Conservation (phyloP, 2,329 filamentous ascomycete species). For the Thelonectria rubi region DNA sequence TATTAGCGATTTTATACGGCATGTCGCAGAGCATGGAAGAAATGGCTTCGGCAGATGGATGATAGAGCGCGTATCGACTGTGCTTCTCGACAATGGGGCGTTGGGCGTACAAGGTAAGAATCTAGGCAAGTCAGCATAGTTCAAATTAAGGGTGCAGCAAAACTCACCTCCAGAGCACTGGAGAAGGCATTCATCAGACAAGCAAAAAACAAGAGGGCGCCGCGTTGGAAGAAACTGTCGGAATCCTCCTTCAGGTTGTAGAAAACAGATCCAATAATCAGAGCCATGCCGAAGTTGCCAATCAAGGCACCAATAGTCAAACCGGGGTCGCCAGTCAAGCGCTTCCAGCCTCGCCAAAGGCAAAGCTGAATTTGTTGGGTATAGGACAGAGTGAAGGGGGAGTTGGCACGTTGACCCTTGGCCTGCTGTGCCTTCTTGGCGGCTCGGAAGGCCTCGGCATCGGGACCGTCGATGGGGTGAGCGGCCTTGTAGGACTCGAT, state of each 20-base stretch:
- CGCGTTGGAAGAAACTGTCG: conserved; percentile 79
- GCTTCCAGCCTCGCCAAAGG: conserved; percentile 80
- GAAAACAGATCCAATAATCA: conserved; percentile 84
- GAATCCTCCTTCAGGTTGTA: conserved; percentile 76
- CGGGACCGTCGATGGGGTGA: conserved; percentile 64
- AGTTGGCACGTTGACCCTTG: conserved; percentile 69
- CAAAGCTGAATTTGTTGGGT: conserved; percentile 80
- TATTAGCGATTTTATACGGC: conserved; percentile 79
- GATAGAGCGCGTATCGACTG: conserved; percentile 84
- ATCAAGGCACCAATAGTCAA: conserved; percentile 74
- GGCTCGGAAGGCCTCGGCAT: conserved; percentile 66
- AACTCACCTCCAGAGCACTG: conserved; percentile 73
- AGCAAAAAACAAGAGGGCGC: conserved; percentile 86
- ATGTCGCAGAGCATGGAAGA: conserved; percentile 87
- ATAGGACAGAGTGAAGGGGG: conserved; percentile 85
- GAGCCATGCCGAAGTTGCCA: conserved; percentile 77
- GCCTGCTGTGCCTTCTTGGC: conserved; percentile 64
- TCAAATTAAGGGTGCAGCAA: background rate
- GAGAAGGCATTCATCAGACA: conserved; percentile 87
- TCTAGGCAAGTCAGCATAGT: conserved; percentile 53
- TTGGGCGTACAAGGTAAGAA: conserved; percentile 86
- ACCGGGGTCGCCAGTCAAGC: conserved; percentile 79
- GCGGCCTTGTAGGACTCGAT: conserved; percentile 64
- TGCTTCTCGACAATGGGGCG: conserved; percentile 94
- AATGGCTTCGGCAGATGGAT: conserved; percentile 87